Percentiles rank a stretch among this genome's conserved stretches.
Evolutionary conservation across 108 stramenopile species (phyloP).

Genomic region (Bacterosira constricta): DNA sequence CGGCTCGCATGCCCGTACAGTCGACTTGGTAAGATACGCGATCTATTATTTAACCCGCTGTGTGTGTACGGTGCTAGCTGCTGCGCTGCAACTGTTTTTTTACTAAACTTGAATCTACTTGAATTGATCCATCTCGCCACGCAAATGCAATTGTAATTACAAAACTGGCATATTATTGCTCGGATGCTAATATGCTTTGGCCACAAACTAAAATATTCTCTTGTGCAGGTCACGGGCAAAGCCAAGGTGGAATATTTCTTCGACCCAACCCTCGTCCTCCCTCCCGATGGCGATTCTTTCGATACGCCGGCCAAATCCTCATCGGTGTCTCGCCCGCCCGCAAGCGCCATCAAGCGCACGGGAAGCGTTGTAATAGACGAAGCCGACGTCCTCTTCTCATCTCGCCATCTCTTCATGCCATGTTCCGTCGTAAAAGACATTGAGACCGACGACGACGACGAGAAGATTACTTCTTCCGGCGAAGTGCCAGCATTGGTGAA

Average conservation of each 20-base stretch:
- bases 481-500: slow-evolving; percentile 78
- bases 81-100: background rate
- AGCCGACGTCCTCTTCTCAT: slow-evolving; percentile 41
- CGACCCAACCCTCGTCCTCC: slow-evolving; percentile 70
- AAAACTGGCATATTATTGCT: too few species aligned
- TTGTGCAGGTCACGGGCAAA: slow-evolving; percentile 80
- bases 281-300: slow-evolving; percentile 22
- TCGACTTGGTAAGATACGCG: slow-evolving; percentile 25
- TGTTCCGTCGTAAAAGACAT: slow-evolving; percentile 82
- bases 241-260: slow-evolving; percentile 86
- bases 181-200: background rate
- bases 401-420: slow-evolving; percentile 78
- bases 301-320: slow-evolving; percentile 23
- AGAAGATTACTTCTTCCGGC: slow-evolving; percentile 9
- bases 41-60: background rate
- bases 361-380: background rate
- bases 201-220: background rate
- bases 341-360: slow-evolving; percentile 29
- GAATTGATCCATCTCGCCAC: background rate
- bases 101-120: background rate
- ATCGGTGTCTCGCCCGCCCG: slow-evolving; percentile 1
- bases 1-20: slow-evolving; percentile 12
- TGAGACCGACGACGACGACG: slow-evolving; percentile 31
- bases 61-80: background rate
- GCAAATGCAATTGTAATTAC: background rate